Evolutionary conservation across 179 eudicot genomes (phyloP).

Genomic region (Corrigiola litoralis): DNA sequence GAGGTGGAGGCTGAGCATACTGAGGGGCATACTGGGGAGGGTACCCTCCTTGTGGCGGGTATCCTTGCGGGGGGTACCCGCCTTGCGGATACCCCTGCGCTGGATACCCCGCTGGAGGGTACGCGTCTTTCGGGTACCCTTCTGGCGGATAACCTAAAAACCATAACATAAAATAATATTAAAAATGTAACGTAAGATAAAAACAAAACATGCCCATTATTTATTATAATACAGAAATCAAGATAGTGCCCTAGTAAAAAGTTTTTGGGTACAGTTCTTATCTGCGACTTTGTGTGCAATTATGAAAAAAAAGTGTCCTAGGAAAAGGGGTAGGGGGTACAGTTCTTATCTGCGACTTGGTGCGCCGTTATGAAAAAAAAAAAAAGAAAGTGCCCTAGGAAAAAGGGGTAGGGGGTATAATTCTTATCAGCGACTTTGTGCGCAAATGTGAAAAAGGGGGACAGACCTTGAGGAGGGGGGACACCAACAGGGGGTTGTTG

Average conservation of each 20-base stretch:
- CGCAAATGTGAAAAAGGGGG: not conserved
- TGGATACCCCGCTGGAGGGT: constrained; percentile 62
- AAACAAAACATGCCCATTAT: not conserved
- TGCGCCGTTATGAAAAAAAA: too few species aligned
- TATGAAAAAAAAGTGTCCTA: too few species aligned
- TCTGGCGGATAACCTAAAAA: constrained; percentile 64
- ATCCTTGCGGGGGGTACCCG: constrained; percentile 53
- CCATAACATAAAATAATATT: not conserved
- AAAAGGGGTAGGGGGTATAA: too few species aligned
- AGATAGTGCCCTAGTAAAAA: too few species aligned
- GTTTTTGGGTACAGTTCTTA: too few species aligned
- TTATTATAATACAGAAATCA: not conserved
- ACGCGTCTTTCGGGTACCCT: constrained; percentile 70
- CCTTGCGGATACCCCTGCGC: constrained; percentile 46
- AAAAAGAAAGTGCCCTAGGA: too few species aligned
- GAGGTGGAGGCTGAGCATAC: constrained; percentile 63
- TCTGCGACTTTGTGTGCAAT: too few species aligned
- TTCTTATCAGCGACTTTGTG: too few species aligned
- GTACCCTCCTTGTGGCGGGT: constrained; percentile 41
- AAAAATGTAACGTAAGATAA: not conserved
- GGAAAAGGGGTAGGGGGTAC: too few species aligned
- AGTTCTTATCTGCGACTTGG: too few species aligned
- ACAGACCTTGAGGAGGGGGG: constrained; percentile 79
- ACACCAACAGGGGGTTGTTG: constrained; percentile 83
- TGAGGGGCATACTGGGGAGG: constrained; percentile 44